These are phyloP conservation scores for Ceratocystis huliohia DNA, from an alignment of 2,329 filamentous ascomycete genomes.

Conservation along the genomic window DNA sequence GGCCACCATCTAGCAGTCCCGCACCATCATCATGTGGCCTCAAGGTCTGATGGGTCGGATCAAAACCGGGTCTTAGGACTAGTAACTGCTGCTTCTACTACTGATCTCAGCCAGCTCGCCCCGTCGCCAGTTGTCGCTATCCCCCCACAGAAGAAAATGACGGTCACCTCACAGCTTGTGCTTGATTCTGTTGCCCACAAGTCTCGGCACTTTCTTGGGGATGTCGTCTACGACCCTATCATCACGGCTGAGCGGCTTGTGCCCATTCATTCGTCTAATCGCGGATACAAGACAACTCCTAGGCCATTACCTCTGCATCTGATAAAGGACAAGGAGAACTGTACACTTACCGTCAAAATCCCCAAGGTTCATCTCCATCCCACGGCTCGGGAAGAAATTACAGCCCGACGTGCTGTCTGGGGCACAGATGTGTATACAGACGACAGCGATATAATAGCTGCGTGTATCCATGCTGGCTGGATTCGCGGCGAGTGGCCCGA, in stretches of 20 bases:
- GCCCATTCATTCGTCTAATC: conserved; percentile 30
- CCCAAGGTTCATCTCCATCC: conserved; percentile 63
- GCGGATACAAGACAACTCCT: conserved; percentile 44
- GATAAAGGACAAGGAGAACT: conserved; percentile 67
- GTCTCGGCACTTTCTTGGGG: conserved; percentile 70
- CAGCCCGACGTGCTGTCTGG: conserved; percentile 69
- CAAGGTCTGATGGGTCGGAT: conserved; percentile 22
- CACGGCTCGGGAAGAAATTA: conserved; percentile 68
- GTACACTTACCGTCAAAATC: conserved; percentile 78
- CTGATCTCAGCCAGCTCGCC: conserved; percentile 24
- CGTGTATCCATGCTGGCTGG: conserved; percentile 87
- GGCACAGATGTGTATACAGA: conserved; percentile 92
- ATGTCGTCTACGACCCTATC: conserved; percentile 64
- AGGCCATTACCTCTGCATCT: conserved; percentile 63
- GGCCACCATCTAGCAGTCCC: conserved; percentile 22
- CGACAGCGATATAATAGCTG: conserved; percentile 84
- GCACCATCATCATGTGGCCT: conserved; percentile 41
- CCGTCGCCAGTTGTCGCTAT: conserved; percentile 33
- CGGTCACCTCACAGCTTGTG: conserved; percentile 56
- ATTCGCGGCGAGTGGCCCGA: conserved; percentile 78
- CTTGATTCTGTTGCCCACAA: conserved; percentile 57
- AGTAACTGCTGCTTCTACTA: background rate
- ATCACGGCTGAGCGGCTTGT: conserved; percentile 43
- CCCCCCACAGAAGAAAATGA: conserved; percentile 50
- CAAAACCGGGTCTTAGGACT: background rate